These are phyloP conservation scores for Fusarium sp. DNA, from an alignment of 2,329 filamentous ascomycete genomes.

Conservation along the genomic window DNA sequence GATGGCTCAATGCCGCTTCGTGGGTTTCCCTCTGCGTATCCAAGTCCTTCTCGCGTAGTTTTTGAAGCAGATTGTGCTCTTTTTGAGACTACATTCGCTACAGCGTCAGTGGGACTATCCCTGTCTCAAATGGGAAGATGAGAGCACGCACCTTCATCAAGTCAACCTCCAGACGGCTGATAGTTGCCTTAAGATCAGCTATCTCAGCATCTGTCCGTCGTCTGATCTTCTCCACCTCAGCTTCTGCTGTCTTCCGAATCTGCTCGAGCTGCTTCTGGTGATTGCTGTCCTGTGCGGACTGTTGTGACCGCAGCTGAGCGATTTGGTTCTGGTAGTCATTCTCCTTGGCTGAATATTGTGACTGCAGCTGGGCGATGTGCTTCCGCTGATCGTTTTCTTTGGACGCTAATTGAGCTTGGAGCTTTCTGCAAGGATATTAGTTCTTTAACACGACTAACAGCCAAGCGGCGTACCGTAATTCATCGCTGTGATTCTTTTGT, in stretches of 20 bases:
- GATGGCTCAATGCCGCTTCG: conserved; percentile 13
- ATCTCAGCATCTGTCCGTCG: conserved; percentile 69
- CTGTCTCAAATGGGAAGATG: not conserved
- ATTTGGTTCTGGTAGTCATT: conserved; percentile 46
- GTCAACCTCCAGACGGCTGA: conserved; percentile 71
- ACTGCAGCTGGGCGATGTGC: conserved; percentile 45
- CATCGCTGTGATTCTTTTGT: conserved; percentile 76
- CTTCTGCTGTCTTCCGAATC: conserved; percentile 60
- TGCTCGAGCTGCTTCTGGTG: conserved; percentile 59
- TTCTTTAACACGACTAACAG: not conserved
- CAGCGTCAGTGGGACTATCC: not conserved
- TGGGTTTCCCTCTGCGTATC: conserved; percentile 25
- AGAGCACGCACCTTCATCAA: conserved; percentile 64
- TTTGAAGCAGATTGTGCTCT: conserved; percentile 55
- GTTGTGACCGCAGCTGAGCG: conserved; percentile 38
- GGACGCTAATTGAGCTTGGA: conserved; percentile 48
- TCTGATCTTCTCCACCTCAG: conserved; percentile 62
- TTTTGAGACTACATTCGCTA: conserved; percentile 63
- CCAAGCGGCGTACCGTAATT: conserved; percentile 62
- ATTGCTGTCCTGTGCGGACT: conserved; percentile 45
- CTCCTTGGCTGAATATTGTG: conserved; percentile 48
- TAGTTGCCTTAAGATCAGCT: conserved; percentile 70
- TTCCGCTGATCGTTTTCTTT: conserved; percentile 50
- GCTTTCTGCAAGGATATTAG: conserved; percentile 44
- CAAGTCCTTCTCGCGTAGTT: conserved; percentile 29